phyloP scores from a whole-genome alignment of 1,284 basidiomycete genomes.

The Malassezia vespertilionis region DNA sequence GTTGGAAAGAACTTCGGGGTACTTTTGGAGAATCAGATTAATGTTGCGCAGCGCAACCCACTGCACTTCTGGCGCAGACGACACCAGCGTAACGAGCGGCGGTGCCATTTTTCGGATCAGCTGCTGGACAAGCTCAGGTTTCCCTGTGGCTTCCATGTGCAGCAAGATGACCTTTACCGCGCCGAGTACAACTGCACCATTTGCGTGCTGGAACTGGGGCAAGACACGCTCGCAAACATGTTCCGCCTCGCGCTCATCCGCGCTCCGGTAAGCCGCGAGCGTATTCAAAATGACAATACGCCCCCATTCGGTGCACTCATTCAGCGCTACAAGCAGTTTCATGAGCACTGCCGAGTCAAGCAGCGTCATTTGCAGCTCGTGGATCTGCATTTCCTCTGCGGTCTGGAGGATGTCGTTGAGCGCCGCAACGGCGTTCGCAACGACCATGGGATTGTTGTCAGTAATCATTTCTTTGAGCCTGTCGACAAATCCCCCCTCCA shows the following conservation, averaged over 20 bases:
- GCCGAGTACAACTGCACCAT: constrained; percentile 84
- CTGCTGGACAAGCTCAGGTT: constrained; percentile 76
- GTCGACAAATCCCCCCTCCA: constrained; percentile 88
- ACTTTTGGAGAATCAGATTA: constrained; percentile 86
- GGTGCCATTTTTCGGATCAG: constrained; percentile 95
- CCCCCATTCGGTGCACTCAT: constrained; percentile 98
- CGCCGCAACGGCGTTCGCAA: constrained; percentile 85
- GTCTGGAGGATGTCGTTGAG: constrained; percentile 79
- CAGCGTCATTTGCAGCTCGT: constrained; percentile 57
- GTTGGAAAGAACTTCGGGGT: constrained; percentile 73
- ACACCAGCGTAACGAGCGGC: constrained; percentile 62
- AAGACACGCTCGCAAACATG: constrained; percentile 97
- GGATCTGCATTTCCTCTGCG: constrained; percentile 27
- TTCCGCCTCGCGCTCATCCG: constrained; percentile 78
- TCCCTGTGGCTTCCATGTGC: constrained; percentile 49
- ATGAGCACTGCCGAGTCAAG: constrained; percentile 71
- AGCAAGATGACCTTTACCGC: constrained; percentile 95
- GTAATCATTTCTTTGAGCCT: constrained; percentile 73
- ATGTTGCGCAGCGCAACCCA: constrained; percentile 96
- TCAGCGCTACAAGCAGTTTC: constrained; percentile 85
- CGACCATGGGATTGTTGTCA: constrained; percentile 97
- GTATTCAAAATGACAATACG: constrained; percentile 82
- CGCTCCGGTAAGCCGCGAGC: constrained; percentile 67
- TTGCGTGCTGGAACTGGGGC: constrained; percentile 95
- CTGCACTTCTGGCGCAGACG: constrained; percentile 62